These are phyloP conservation scores for Lactarius pseudohatsudake DNA, from an alignment of 768 basidiomycete genomes.

Conservation along the genomic window DNA sequence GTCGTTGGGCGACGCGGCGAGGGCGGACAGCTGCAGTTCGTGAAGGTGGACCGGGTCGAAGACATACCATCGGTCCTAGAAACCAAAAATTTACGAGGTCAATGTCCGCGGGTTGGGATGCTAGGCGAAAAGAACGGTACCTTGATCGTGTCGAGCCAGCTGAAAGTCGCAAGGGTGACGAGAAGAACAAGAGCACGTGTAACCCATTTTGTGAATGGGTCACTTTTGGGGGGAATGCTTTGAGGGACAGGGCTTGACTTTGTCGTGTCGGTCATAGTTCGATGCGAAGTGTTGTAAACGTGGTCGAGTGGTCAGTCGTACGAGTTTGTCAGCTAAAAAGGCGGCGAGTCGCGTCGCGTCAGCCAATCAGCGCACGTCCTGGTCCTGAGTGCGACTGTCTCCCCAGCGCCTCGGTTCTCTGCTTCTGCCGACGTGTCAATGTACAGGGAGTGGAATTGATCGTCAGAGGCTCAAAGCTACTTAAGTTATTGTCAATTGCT, in stretches of 20 bases:
- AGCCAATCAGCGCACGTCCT: neutral
- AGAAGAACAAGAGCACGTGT: slow-evolving; percentile 13
- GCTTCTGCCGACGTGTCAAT: neutral
- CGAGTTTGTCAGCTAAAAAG: neutral
- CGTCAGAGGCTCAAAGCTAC: neutral
- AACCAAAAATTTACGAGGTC: neutral
- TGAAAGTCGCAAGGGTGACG: slow-evolving; percentile 16
- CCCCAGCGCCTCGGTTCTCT: neutral
- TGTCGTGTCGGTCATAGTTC: slow-evolving; percentile 5
- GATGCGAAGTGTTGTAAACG: neutral
- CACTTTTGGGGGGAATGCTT: neutral
- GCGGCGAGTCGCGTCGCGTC: slow-evolving; percentile 1
- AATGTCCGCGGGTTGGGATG: neutral
- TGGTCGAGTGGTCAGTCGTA: neutral
- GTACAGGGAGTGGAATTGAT: neutral
- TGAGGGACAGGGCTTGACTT: neutral
- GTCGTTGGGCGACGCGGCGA: slow-evolving; percentile 63
- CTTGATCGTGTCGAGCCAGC: slow-evolving; percentile 29
- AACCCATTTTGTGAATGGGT: slow-evolving; percentile 23
- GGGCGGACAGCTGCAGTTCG: slow-evolving; percentile 69
- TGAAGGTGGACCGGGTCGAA: slow-evolving; percentile 74
- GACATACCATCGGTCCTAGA: slow-evolving; percentile 83
- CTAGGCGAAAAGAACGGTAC: neutral
- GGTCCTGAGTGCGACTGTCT: neutral
- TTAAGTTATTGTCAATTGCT: neutral